phyloP scores from a whole-genome alignment of 2,329 filamentous ascomycete genomes.

The Zymoseptoria passerinii region DNA sequence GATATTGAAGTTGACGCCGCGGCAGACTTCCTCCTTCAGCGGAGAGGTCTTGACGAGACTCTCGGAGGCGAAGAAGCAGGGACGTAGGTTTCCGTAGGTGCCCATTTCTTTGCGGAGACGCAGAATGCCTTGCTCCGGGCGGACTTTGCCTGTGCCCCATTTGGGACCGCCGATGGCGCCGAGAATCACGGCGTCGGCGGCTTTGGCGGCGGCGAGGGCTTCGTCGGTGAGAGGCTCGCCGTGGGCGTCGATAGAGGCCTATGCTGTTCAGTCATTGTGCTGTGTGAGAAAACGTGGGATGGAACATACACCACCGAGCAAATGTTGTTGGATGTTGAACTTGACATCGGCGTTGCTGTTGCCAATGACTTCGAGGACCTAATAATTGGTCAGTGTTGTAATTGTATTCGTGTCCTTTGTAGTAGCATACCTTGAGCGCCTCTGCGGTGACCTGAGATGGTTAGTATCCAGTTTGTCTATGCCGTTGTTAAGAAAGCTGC shows the following conservation, averaged over 20 bases:
- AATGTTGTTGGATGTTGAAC: conserved; percentile 84
- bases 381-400: conserved; percentile 6
- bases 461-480: conserved; percentile 8
- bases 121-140: conserved; percentile 87
- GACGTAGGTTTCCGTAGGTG: conserved; percentile 90
- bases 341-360: conserved; percentile 60
- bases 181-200: conserved; percentile 80
- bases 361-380: conserved; percentile 76
- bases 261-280: no score
- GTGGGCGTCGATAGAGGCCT: conserved; percentile 80
- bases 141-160: conserved; percentile 85
- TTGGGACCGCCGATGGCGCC: conserved; percentile 93
- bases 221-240: conserved; percentile 73
- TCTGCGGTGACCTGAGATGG: conserved; percentile 63
- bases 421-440: conserved; percentile 63
- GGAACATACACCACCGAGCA: no score
- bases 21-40: conserved; percentile 75
- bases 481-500: conserved; percentile 21
- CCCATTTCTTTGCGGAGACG: conserved; percentile 85
- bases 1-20: conserved; percentile 84
- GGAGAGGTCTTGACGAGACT: conserved; percentile 76
- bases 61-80: conserved; percentile 90
- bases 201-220: conserved; percentile 73
- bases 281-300: no score
- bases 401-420: not conserved